Base-by-base conservation (phyloP, 306 rosid genomes). In the Albizia julibrissin region DNA sequence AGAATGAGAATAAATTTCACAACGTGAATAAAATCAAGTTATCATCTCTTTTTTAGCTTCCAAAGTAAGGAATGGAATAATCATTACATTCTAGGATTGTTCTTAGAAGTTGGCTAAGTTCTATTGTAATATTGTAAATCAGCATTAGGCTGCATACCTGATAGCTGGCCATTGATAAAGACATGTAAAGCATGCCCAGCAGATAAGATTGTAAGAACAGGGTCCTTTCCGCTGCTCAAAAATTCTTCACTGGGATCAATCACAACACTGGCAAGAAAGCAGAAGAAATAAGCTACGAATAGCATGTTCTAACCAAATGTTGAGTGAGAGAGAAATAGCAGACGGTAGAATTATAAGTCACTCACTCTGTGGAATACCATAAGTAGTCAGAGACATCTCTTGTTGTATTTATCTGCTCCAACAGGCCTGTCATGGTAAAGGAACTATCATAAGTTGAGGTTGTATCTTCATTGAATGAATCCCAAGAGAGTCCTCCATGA, bases 321-420 rank as follows among this genome's bases (percentile, higher is more conserved):
- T 46, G 47, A 8, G 37, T 10, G 74, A 47, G 66, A 72, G 59
- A 58, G 1, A 27, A 54, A 78, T 58, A 49, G n/a, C 22, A 62
- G 3, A 59, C 42, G 8, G 50, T 43, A 67, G 59, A 21, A 75
- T 59, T 64, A 40, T 44, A 33, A 69, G 78, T 70, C 78, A 95
- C 99, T 93, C 86, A 95, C 99, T 95, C 99, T 86, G 99, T 95
- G 61, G 91, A 80, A 91, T 95, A 95, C 99, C 99, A 95, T 91
- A 95, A 84, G 83, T 95, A 93, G 79, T 95, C 99, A 37, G 99
- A 85, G 65, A 87, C 80, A 85, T 95, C 99, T 81, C 99, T 89
- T 46, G 99, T 95, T 81, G 93, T 89, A 86, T 95, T 95, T 82
- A 95, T 85, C 90, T 95, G 99, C 84, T 95, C 99, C 86, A 93